Conservation (phyloP, 805 yeast species). For the Blastobotrys attinorum region DNA sequence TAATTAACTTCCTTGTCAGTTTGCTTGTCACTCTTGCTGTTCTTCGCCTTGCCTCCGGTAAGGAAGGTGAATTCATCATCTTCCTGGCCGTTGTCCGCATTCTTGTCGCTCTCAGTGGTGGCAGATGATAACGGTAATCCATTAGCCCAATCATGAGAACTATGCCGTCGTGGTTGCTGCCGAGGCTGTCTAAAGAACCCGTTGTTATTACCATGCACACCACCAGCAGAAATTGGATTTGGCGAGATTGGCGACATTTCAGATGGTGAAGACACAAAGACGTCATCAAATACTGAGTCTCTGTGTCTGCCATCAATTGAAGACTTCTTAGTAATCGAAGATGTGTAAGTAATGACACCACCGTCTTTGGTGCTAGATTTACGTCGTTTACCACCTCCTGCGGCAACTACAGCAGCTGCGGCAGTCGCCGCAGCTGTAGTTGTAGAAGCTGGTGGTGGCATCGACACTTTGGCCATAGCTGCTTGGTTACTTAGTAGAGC, state of each 20-base stretch:
- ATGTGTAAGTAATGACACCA: too few relatives aligned
- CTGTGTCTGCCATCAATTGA: slow-evolving; percentile 1
- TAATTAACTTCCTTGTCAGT: slow-evolving; percentile 36
- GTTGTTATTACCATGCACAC: too few relatives aligned
- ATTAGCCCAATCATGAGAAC: slow-evolving; percentile 18
- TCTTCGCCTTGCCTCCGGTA: neutral
- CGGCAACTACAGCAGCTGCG: too few relatives aligned
- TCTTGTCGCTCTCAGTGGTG: neutral
- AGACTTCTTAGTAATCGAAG: too few relatives aligned
- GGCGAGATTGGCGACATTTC: slow-evolving; percentile 9
- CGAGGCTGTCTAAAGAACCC: slow-evolving; percentile 20
- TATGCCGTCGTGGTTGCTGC: slow-evolving; percentile 9
- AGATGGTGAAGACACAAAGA: slow-evolving; percentile 13
- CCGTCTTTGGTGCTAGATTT: neutral
- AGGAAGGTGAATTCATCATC: slow-evolving; percentile 5
- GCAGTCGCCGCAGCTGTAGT: neutral
- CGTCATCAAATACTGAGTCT: slow-evolving; percentile 12
- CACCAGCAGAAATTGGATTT: slow-evolving; percentile 2
- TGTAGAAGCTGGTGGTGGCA: neutral
- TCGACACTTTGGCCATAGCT: neutral
- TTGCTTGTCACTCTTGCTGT: too few relatives aligned
- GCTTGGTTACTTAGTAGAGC: neutral
- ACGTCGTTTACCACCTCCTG: too few relatives aligned
- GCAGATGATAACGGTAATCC: slow-evolving; percentile 2
- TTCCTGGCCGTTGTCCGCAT: neutral